phyloP scores from a whole-genome alignment of 2,329 filamentous ascomycete species.

The Ophiognomonia clavigignenti-juglandacearum region DNA sequence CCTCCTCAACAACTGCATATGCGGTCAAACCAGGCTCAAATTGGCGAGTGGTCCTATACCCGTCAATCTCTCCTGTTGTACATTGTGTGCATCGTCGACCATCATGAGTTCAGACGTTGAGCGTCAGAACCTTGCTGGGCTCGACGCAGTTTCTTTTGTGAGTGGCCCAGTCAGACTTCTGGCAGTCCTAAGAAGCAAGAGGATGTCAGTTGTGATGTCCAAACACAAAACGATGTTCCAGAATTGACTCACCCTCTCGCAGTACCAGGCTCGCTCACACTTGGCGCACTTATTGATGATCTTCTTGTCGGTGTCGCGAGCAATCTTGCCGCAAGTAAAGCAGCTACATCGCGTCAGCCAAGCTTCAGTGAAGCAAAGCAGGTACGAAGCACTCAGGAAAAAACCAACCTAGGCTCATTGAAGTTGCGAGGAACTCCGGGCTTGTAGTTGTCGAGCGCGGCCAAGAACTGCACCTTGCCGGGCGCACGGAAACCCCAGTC shows the following conservation, averaged over 20 bases:
- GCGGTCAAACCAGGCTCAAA: background rate
- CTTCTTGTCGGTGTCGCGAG: constrained; percentile 13
- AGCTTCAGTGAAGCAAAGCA: background rate
- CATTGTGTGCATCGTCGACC: no score
- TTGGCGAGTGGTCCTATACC: background rate
- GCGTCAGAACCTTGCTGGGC: background rate
- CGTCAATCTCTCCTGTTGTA: background rate
- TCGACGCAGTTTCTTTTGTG: constrained; percentile 13
- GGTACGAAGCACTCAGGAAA: background rate
- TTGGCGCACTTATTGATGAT: constrained; percentile 7
- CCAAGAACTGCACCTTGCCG: constrained; percentile 19
- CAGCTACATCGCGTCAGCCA: constrained; percentile 15
- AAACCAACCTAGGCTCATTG: constrained; percentile 15
- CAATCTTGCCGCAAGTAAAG: constrained; percentile 20
- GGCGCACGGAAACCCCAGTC: constrained; percentile 18
- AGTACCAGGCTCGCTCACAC: constrained; percentile 18
- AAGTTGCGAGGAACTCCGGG: constrained; percentile 18
- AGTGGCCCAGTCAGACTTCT: constrained; percentile 14
- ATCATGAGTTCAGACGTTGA: constrained; percentile 11
- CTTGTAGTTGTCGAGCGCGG: constrained; percentile 20
- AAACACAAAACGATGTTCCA: background rate
- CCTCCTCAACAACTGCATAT: no score
- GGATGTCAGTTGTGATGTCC: background rate
- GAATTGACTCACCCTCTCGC: constrained; percentile 13
- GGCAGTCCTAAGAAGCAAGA: constrained; percentile 11